Base-by-base conservation (phyloP, 73 alveolate species). In the Paramecium octaurelia region DNA sequence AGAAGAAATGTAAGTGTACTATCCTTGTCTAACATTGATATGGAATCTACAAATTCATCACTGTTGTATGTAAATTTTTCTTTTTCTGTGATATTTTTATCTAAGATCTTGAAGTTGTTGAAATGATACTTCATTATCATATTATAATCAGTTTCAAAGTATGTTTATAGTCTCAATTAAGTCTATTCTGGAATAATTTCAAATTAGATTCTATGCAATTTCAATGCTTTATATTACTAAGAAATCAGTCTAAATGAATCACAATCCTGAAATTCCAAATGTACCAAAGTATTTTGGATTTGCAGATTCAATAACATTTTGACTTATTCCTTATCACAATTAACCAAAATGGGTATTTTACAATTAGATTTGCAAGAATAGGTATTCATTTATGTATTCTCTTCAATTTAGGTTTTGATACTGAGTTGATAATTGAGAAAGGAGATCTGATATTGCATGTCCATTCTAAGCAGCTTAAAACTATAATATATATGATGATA, bases 151-250 rank as follows among this genome's bases (percentile, higher is more conserved):
- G 76, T 43, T 18, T 80, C 76, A 48, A 31, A 80, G 24, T 20
- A 34, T 40, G 91, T 31, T 46, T 80, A 24, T 43, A 80, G 16
- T 46, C 91, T 42, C 16, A 80, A 31, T 80, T 34, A 80, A 44
- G 76, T 80, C 31, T 80, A 80, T 44, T 80, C 91, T 11, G 91
- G 91, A 44, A 80, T 80, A 16, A 80, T 42, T 48, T 80, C 70
- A 46, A 80, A 80, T 24, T 42, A 44, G 12, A 80, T 46, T 48
- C 57, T 80, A 12, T 44, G 50, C 29, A 80, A 40, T 80, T 46
- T 80, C 57, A 77, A 35, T 23, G 91, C 91, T 35, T 80, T 80
- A n/a, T 23, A 20, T 48, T 80, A 35, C 34, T 80, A 24, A 24
- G 91, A 42, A 31, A 80, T 23, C 43, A 80, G 31, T 80, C 57